Evolutionary conservation across 345 rosid genomes (phyloP).

Genomic region (Arabidopsis arenosa): DNA sequence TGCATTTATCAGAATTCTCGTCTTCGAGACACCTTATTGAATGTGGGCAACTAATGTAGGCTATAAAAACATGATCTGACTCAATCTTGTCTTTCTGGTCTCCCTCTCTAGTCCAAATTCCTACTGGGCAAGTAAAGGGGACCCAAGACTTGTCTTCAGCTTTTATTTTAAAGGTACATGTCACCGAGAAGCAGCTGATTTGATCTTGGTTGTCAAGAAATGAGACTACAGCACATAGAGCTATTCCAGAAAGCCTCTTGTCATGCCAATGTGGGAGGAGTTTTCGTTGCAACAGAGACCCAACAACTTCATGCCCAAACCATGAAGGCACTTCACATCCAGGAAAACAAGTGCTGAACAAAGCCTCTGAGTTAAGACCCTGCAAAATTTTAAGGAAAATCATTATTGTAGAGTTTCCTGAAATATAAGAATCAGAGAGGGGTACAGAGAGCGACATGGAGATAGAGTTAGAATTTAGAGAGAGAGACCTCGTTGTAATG

Average conservation of each 20-base stretch:
- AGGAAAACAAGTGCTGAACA: constrained; percentile 33
- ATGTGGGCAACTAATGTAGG: not conserved
- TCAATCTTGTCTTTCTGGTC: not conserved
- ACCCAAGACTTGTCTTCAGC: not conserved
- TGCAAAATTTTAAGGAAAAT: not conserved
- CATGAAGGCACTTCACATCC: constrained; percentile 40
- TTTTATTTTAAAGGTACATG: constrained; percentile 13
- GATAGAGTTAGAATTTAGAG: not conserved
- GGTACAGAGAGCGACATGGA: not conserved
- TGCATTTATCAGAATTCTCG: not conserved
- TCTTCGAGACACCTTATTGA: not conserved
- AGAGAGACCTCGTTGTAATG: constrained; percentile 21
- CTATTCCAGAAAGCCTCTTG: constrained; percentile 25
- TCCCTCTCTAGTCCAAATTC: not conserved
- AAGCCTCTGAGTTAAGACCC: constrained; percentile 30
- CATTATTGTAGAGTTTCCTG: not conserved
- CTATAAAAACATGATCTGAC: not conserved
- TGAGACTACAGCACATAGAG: constrained; percentile 29
- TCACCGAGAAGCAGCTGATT: constrained; percentile 27
- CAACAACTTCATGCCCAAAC: constrained; percentile 18
- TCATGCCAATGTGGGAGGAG: constrained; percentile 24
- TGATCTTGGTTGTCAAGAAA: constrained; percentile 8
- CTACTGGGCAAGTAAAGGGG: not conserved
- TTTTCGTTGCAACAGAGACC: constrained; percentile 4
- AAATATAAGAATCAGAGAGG: not conserved